Percentiles rank a stretch among this genome's conserved stretches.
Evolutionary conservation across 805 yeast genomes (phyloP).

Genomic region (Candida succiphila): DNA sequence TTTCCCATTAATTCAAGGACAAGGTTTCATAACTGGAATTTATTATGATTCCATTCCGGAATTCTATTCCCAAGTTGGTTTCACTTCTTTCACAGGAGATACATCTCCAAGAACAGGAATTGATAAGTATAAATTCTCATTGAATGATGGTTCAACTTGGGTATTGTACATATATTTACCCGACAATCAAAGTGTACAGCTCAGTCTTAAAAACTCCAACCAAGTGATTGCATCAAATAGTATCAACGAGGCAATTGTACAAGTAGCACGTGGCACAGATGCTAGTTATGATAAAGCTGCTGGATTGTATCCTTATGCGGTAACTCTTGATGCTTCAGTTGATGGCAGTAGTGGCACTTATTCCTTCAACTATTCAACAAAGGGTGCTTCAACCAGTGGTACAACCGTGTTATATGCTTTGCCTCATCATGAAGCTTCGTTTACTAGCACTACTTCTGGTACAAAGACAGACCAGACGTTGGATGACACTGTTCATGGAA

Average conservation of each 20-base stretch:
- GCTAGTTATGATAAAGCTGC: conserved; percentile 48
- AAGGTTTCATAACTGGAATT: conserved; percentile 66
- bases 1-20: conserved; percentile 70
- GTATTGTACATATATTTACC: conserved; percentile 48
- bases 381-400: conserved; percentile 37
- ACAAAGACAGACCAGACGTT: conserved; percentile 24
- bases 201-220: conserved; percentile 14
- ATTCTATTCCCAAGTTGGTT: conserved; percentile 48
- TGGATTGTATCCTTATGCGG: conserved; percentile 47
- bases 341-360: conserved; percentile 28
- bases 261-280: conserved; percentile 43
- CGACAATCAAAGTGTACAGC: conserved; percentile 22
- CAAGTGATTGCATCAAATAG: conserved; percentile 32
- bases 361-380: conserved; percentile 29
- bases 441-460: conserved; percentile 18
- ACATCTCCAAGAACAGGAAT: conserved; percentile 32
- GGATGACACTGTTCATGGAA: conserved; percentile 43
- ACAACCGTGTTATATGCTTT: conserved; percentile 36
- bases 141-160: conserved; percentile 52
- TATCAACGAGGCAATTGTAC: conserved; percentile 44
- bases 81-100: conserved; percentile 34
- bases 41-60: conserved; percentile 44
- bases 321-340: conserved; percentile 31
- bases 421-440: conserved; percentile 39
- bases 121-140: conserved; percentile 40